Evolutionary conservation across 2,329 filamentous ascomycete genomes (phyloP), one percentile per base, ranked within the genome.

Genomic region (Zymoseptoria crescenta): DNA sequence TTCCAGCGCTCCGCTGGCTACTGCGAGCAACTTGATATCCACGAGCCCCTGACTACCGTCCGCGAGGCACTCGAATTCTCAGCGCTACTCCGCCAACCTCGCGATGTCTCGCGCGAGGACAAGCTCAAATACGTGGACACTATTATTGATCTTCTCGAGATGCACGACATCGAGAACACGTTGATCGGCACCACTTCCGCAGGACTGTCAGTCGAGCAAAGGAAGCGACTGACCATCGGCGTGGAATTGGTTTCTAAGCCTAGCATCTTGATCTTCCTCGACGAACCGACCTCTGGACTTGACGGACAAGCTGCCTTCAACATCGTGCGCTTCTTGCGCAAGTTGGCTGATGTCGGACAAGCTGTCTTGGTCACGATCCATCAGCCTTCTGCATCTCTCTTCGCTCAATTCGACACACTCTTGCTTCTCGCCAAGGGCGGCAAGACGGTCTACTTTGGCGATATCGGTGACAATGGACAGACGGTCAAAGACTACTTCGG

Each of bases 321-420:
- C 60, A 86, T 81, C 0, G 79, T 87, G 3, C 81, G 84, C 0
- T 87, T 88, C 71, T 69, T 88, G 20, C 77, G 83, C 9, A 87
- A 87, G 69, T 76, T 89, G 0, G 85, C 85, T 4, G 80, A 83
- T 53, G 80, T 79, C 1, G 86, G 86, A 0, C 86, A 88, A 64
- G 84, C 86, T 4, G 81, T 88, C 1, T 74, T 88, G 0, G 83
- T 84, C 61, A 88, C 86, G 0, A 88, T 88, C 45, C 86, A 88
- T 64, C 86, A 88, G 69, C 86, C 86, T 0, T 87, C 83, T 1
- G 83, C 84, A 0, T 80, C 84, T 9, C 74, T 88, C 0, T 88
- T 88, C 55, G 79, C 83, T 8, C 78, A 85, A 27, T 89, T 88
- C 59, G 86, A 88, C 62, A 80, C 79, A 1, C 78, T 88, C 0